Conservation (phyloP, 805 yeast genomes). For the Yamadazyma olivae region DNA sequence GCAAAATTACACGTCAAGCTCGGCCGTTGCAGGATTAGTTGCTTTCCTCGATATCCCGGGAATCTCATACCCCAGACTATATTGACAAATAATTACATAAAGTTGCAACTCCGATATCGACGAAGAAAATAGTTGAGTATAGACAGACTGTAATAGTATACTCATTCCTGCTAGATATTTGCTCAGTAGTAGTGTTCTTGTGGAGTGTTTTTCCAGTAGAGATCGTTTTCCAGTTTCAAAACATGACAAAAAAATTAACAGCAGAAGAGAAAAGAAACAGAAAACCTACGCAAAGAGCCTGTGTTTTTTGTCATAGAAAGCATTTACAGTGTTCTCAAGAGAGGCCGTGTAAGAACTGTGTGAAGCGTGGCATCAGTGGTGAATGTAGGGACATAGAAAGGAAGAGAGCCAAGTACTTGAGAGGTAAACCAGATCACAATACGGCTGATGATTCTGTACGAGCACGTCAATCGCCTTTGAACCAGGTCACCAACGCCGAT, state of each 20-base stretch:
- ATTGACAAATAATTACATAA: no score
- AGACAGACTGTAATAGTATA: no score
- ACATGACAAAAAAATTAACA: constrained; percentile 63
- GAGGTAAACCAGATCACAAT: not conserved
- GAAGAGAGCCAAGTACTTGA: constrained; percentile 44
- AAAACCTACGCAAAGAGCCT: constrained; percentile 66
- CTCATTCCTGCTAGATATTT: no score
- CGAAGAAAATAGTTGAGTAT: no score
- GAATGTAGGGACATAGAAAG: constrained; percentile 58
- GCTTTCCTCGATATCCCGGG: no score
- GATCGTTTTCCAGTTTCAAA: no score
- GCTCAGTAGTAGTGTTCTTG: no score
- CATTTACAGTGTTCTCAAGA: constrained; percentile 70
- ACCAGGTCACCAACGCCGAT: constrained; percentile 1
- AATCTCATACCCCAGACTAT: no score
- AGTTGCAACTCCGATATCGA: no score
- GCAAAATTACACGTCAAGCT: no score
- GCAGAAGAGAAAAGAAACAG: constrained; percentile 50
- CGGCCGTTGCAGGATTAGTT: no score
- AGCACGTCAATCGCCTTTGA: constrained; percentile 1
- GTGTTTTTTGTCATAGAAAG: constrained; percentile 68
- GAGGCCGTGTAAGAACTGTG: constrained; percentile 72
- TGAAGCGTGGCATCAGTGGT: constrained; percentile 54
- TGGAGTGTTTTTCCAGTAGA: no score
- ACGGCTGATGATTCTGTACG: not conserved